Evolutionary conservation across 805 yeast species (phyloP).

Genomic region (Wickerhamomyces xylosicus): DNA sequence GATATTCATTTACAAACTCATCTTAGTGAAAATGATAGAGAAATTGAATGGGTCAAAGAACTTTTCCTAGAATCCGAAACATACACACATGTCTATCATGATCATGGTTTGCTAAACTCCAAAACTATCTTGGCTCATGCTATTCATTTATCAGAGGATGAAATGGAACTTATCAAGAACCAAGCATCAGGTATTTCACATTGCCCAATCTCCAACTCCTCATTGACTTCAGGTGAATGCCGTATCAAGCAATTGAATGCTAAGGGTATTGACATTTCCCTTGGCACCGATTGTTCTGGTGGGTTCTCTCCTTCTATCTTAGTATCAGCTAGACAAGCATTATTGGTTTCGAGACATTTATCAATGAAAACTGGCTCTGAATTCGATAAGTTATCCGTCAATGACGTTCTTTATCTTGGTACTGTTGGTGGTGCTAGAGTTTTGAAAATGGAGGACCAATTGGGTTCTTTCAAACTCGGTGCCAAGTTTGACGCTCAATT

Average conservation of each 20-base stretch:
- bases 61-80: constrained; percentile 61
- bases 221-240: constrained; percentile 86
- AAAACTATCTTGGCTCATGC: constrained; percentile 87
- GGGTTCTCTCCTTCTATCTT: constrained; percentile 63
- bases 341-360: constrained; percentile 60
- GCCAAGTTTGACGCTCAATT: constrained; percentile 80
- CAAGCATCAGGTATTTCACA: constrained; percentile 71
- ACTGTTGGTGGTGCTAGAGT: constrained; percentile 88
- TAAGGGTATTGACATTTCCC: constrained; percentile 60
- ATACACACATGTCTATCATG: constrained; percentile 73
- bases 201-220: constrained; percentile 87
- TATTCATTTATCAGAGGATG: constrained; percentile 60
- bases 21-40: constrained; percentile 70
- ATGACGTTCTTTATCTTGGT: constrained; percentile 70
- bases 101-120: constrained; percentile 44
- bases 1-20: constrained; percentile 80
- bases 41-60: constrained; percentile 61
- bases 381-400: constrained; percentile 42
- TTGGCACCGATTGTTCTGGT: constrained; percentile 77
- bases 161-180: constrained; percentile 43
- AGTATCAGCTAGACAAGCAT: constrained; percentile 57
- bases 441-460: constrained; percentile 38
- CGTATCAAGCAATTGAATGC: constrained; percentile 62
- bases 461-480: constrained; percentile 71
- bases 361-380: constrained; percentile 44